phyloP scores from a whole-genome alignment of 73 alveolate species.

The Paramecium pentaurelia region DNA sequence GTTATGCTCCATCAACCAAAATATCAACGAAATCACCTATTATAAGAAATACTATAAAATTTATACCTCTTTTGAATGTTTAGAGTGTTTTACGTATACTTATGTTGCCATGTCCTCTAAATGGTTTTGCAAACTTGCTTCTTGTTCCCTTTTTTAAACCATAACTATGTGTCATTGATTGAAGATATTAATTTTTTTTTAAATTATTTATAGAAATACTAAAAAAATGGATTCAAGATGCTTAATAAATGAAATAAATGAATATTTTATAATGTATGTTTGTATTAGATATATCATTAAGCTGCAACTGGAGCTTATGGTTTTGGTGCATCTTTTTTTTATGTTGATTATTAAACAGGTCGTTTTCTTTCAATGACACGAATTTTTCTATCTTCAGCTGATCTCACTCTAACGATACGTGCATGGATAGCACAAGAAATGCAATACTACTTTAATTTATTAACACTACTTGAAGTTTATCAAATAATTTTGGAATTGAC shows the following conservation, averaged over 20 bases:
- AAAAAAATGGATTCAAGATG: background rate
- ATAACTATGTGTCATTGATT: slow-evolving; percentile 84
- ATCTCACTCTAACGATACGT: slow-evolving; percentile 92
- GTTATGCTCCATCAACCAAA: slow-evolving; percentile 88
- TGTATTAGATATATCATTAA: background rate
- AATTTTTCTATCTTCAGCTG: slow-evolving; percentile 75
- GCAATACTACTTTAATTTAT: slow-evolving; percentile 67
- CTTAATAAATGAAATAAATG: background rate
- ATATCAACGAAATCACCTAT: slow-evolving; percentile 91
- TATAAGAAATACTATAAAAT: slow-evolving; percentile 18
- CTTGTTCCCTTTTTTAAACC: slow-evolving; percentile 95
- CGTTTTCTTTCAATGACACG: slow-evolving; percentile 62
- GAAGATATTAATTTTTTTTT: background rate
- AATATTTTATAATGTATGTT: background rate
- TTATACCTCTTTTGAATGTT: slow-evolving; percentile 81
- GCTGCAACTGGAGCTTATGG: slow-evolving; percentile 35
- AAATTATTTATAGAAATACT: background rate
- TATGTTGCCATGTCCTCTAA: slow-evolving; percentile 81
- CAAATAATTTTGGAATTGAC: slow-evolving; percentile 35
- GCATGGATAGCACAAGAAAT: slow-evolving; percentile 95
- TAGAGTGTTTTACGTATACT: slow-evolving; percentile 77
- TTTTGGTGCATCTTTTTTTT: background rate
- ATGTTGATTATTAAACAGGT: background rate
- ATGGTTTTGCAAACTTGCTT: slow-evolving; percentile 83
- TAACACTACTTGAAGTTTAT: background rate